Percentiles rank a stretch among this genome's conserved stretches.
phyloP scores from a whole-genome alignment of 305 asterid species.

The Solanum aculeatissimum region DNA sequence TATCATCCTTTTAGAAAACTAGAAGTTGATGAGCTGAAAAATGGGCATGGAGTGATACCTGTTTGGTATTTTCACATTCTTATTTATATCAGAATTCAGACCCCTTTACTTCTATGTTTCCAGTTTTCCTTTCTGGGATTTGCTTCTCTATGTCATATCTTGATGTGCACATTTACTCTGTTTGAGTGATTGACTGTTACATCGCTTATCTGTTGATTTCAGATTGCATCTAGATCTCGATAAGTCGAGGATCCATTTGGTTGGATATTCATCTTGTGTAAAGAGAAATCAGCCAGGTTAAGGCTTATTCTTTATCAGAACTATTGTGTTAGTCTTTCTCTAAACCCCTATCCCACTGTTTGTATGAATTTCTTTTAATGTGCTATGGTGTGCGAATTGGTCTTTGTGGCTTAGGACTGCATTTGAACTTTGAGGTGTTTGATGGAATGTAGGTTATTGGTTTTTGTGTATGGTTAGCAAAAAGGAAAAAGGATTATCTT shows the following conservation, averaged over 20 bases:
- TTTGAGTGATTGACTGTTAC: background rate
- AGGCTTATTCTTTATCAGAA: background rate
- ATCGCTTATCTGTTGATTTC: background rate
- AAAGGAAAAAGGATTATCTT: background rate
- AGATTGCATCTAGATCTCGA: constrained; percentile 5
- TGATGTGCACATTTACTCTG: background rate
- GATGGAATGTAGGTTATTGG: background rate
- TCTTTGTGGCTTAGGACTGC: background rate
- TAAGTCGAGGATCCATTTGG: background rate
- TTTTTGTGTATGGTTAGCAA: background rate
- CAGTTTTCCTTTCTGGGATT: background rate
- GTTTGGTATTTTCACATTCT: background rate
- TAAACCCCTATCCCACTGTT: background rate
- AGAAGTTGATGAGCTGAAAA: constrained; percentile 8
- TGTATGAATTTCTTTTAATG: background rate
- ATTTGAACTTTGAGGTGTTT: background rate
- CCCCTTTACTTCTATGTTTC: background rate
- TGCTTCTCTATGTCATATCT: background rate
- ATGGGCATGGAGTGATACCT: constrained; percentile 12
- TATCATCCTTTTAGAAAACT: background rate
- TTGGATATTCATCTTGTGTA: background rate
- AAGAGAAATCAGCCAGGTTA: constrained; percentile 7
- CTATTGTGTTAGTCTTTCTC: background rate
- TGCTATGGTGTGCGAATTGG: background rate
- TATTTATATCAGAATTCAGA: background rate